Evolutionary conservation across 2,329 filamentous ascomycete species (phyloP), one percentile per base, ranked within the genome.

Genomic region (Paecilomyces niveus): DNA sequence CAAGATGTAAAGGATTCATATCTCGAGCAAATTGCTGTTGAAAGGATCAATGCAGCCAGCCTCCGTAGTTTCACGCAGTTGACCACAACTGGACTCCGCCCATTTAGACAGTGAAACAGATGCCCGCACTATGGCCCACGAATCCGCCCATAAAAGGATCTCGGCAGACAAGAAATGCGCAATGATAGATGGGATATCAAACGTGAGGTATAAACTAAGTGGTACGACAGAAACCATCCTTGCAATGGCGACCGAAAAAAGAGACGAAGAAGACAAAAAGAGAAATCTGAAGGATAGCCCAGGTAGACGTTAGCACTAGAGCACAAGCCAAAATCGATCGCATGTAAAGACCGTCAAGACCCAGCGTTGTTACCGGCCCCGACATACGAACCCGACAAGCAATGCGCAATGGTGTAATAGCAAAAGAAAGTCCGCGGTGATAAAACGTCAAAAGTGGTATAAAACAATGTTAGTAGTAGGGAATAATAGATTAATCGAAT

Each of bases 391-490:
- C n/a, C 39, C 39, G n/a, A 45, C 39, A 45, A 45, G 39, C 6
- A 45, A 45, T 45, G 39, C 39, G 39, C 39, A 45, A 18, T 18
- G 39, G 39, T 45, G 39, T 45, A 45, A 45, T 45, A 45, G 39
- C n/a, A 45, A 45, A 21, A 7, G 39, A 45, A 45, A 45, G 39
- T 45, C n/a, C 39, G 15, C 15, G 18, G n/a, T 45, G 39, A n/a
- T 45, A 45, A 45, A 32, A 45, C 6, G 15, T 21, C 56, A 35
- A 56, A 58, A 58, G 54, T 65, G 58, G 59, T 61, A 61, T 60
- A 64, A 60, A 57, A 56, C 59, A 58, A 58, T 54, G 57, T 61
- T 56, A 58, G 58, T 21, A 54, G 24, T 53, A 58, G 60, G 58
- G 53, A 33, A 57, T 21, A 56, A 57, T 18, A 53, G 35, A 53